A percentile compares a stretch with the other conserved stretches of the same genome.
Conservation (phyloP, 768 basidiomycete species). For the Pulveroboletus sp. region DNA sequence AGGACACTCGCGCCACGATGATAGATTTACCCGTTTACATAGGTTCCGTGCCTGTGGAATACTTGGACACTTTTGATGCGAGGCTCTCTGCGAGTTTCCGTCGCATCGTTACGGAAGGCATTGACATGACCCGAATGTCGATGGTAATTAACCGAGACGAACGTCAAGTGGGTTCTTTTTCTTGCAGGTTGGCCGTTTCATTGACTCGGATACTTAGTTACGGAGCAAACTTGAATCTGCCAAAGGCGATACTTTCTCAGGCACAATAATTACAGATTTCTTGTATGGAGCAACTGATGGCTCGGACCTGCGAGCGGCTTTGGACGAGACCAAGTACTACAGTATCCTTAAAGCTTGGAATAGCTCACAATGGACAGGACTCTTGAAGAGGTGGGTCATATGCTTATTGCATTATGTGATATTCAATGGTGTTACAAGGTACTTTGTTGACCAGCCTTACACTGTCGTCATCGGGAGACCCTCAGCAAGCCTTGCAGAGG, state of each 20-base stretch:
- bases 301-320: conserved; percentile 61
- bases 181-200: not conserved
- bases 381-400: conserved; percentile 63
- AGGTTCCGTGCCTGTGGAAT: conserved; percentile 77
- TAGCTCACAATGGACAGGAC: conserved; percentile 65
- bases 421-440: conserved; percentile 43
- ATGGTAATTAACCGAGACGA: conserved; percentile 85
- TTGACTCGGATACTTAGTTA: conserved; percentile 42
- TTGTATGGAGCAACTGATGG: conserved; percentile 83
- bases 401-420: conserved; percentile 4
- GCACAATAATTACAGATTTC: conserved; percentile 75
- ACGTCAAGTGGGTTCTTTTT: conserved; percentile 55
- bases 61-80: conserved; percentile 66
- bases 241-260: conserved; percentile 76
- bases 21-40: conserved; percentile 74
- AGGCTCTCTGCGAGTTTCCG: conserved; percentile 65
- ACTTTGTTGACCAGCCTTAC: conserved; percentile 67
- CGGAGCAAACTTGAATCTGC: conserved; percentile 80
- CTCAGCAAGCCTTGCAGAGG: conserved; percentile 75
- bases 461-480: conserved; percentile 85
- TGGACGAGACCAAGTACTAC: conserved; percentile 80
- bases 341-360: conserved; percentile 65
- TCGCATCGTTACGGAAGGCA: conserved; percentile 64
- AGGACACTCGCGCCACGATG: conserved; percentile 67
- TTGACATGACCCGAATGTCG: conserved; percentile 88